phyloP scores from a whole-genome alignment of 225 moss, liverwort and hornwort species.

The Polytrichum commune region DNA sequence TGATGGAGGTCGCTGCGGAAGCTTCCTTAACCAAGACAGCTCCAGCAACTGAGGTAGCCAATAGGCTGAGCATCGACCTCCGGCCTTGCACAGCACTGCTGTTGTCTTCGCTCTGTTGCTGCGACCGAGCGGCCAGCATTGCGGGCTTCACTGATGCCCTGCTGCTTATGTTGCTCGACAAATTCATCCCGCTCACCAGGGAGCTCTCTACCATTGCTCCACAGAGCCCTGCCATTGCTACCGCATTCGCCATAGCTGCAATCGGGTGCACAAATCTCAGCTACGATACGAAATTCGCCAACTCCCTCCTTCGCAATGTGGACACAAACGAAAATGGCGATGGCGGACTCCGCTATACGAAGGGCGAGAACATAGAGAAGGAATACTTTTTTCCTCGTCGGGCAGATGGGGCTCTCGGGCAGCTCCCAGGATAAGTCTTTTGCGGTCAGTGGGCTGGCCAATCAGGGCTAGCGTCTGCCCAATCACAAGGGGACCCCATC shows the following conservation, averaged over 20 bases:
- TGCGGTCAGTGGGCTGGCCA: too few relatives aligned
- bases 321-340: too few relatives aligned
- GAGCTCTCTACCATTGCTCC: conserved; percentile 25
- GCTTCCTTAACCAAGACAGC: conserved; percentile 50
- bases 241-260: conserved; percentile 35
- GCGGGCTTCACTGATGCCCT: conserved; percentile 30
- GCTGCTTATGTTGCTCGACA: conserved; percentile 31
- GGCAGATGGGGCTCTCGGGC: too few relatives aligned
- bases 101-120: conserved; percentile 31
- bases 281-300: too few relatives aligned
- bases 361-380: too few relatives aligned
- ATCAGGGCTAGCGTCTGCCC: too few relatives aligned
- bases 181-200: conserved; percentile 32
- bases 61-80: conserved; percentile 47
- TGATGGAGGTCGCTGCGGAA: conserved; percentile 21
- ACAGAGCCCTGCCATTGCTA: conserved; percentile 35
- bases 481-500: too few relatives aligned
- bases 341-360: too few relatives aligned
- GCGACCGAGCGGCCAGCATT: conserved; percentile 31
- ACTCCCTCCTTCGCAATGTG: too few relatives aligned
- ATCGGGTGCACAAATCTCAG: neutral
- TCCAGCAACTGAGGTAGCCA: conserved; percentile 51
- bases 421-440: too few relatives aligned
- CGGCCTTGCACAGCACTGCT: conserved; percentile 30
- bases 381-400: too few relatives aligned